A percentile compares a stretch with the other conserved stretches of the same genome.
Conservation (phyloP, 108 stramenopile genomes). For the Ochromonas danica region DNA sequence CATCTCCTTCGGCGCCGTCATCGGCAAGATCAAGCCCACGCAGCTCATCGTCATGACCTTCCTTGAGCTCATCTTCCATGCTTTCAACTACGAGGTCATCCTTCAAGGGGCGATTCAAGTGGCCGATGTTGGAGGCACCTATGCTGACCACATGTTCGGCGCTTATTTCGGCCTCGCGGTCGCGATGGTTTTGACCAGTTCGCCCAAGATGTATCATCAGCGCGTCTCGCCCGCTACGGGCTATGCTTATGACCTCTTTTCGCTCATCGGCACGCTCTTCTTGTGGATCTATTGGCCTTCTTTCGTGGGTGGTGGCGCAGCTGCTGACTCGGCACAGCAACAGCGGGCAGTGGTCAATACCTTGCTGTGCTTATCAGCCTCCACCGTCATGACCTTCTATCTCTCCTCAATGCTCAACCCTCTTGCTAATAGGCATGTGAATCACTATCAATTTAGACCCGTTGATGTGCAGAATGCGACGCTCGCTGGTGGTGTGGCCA, state of each 20-base stretch:
- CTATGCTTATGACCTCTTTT: conserved; percentile 42
- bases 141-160: conserved; percentile 62
- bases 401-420: conserved; percentile 43
- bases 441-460: conserved; percentile 51
- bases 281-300: conserved; percentile 66
- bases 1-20: conserved; percentile 60
- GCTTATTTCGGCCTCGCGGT: conserved; percentile 64
- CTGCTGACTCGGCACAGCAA: conserved; percentile 37
- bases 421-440: too few relatives aligned
- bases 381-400: conserved; percentile 47
- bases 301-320: conserved; percentile 57
- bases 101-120: conserved; percentile 43
- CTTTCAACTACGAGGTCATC: conserved; percentile 56
- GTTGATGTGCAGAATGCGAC: conserved; percentile 63
- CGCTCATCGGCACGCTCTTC: conserved; percentile 59
- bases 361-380: conserved; percentile 49
- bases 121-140: conserved; percentile 59
- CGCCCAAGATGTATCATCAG: conserved; percentile 34
- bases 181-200: conserved; percentile 43
- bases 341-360: conserved; percentile 55
- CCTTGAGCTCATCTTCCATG: conserved; percentile 50
- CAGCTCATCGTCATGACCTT: conserved; percentile 54
- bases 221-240: conserved; percentile 16
- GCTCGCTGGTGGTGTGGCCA: conserved; percentile 63
- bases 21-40: conserved; percentile 43